Evolutionary conservation across 805 yeast species (phyloP).

Genomic region (Metschnikowia hibisci): DNA sequence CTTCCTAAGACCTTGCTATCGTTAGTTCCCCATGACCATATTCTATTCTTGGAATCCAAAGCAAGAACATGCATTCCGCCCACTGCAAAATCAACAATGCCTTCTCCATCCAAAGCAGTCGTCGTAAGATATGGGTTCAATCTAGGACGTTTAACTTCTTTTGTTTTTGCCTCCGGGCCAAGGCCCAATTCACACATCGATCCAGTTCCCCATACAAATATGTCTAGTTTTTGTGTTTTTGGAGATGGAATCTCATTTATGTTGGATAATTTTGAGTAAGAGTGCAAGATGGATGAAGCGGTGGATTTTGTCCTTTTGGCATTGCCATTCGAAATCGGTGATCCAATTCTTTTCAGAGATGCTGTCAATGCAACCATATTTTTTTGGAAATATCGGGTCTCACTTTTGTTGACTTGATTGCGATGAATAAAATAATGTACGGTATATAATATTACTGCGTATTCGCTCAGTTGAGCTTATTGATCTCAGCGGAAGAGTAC

Average conservation of each 20-base stretch:
- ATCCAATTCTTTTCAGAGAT: slow-evolving; percentile 28
- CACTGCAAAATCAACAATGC: slow-evolving; percentile 81
- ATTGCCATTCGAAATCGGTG: slow-evolving; percentile 17
- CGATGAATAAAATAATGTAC: not conserved
- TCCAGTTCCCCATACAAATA: slow-evolving; percentile 95
- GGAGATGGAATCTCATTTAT: slow-evolving; percentile 39
- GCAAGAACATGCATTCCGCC: slow-evolving; percentile 97
- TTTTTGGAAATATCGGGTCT: not conserved
- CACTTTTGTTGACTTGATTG: not conserved
- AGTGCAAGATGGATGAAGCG: slow-evolving; percentile 44
- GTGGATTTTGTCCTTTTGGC: slow-evolving; percentile 28
- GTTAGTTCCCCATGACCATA: slow-evolving; percentile 99
- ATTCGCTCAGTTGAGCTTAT: slow-evolving; percentile 26
- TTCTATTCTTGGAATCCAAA: slow-evolving; percentile 63
- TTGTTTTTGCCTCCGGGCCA: slow-evolving; percentile 90
- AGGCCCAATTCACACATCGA: slow-evolving; percentile 96
- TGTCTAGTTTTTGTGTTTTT: slow-evolving; percentile 54
- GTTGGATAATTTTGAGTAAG: slow-evolving; percentile 45
- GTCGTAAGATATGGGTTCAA: slow-evolving; percentile 69
- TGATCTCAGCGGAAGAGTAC: slow-evolving; percentile 31
- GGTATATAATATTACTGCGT: not conserved
- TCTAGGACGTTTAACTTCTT: slow-evolving; percentile 94
- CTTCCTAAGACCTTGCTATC: slow-evolving; percentile 92
- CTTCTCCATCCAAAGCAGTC: slow-evolving; percentile 46
- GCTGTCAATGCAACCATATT: slow-evolving; percentile 43